Evolutionary conservation across 805 yeast species (phyloP).

Genomic region (Yamadazyma scolyti): DNA sequence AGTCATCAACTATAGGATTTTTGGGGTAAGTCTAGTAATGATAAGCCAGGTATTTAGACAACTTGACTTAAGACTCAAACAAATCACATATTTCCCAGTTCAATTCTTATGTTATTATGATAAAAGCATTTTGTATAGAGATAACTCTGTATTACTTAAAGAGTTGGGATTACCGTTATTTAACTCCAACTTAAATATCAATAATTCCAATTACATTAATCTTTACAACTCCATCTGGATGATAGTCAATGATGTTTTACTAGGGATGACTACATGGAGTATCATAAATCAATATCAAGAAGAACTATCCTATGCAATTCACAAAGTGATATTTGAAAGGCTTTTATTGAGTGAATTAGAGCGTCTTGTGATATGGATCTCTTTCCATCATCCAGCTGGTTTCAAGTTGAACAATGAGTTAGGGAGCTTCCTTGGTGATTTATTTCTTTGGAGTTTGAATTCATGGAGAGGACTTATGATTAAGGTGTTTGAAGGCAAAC

Average conservation of each 20-base stretch:
- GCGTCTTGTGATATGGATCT: slow-evolving; percentile 63
- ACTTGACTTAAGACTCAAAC: slow-evolving; percentile 71
- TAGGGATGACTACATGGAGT: slow-evolving; percentile 61
- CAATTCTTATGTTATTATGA: slow-evolving; percentile 64
- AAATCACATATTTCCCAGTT: slow-evolving; percentile 71
- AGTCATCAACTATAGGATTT: slow-evolving; percentile 23
- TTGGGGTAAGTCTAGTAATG: slow-evolving; percentile 26
- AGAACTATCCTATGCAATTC: slow-evolving; percentile 19
- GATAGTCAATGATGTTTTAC: slow-evolving; percentile 71
- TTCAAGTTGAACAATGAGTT: slow-evolving; percentile 85
- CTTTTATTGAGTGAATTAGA: slow-evolving; percentile 45
- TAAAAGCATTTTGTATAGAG: slow-evolving; percentile 34
- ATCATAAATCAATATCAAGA: slow-evolving; percentile 34
- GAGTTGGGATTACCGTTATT: slow-evolving; percentile 34
- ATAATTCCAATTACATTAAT: slow-evolving; percentile 58
- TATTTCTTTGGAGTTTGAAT: slow-evolving; percentile 79
- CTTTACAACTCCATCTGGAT: slow-evolving; percentile 89
- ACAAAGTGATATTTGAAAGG: slow-evolving; percentile 28
- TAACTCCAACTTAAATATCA: slow-evolving; percentile 33
- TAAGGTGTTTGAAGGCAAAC: slow-evolving; percentile 1
- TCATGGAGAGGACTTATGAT: slow-evolving; percentile 46
- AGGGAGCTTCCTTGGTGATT: slow-evolving; percentile 79
- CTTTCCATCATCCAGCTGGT: slow-evolving; percentile 84
- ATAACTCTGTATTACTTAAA: slow-evolving; percentile 38
- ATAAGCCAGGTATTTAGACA: slow-evolving; percentile 70